Evolutionary conservation across 2,329 filamentous ascomycete species (phyloP).

Genomic region (Aspergillus clavatus): DNA sequence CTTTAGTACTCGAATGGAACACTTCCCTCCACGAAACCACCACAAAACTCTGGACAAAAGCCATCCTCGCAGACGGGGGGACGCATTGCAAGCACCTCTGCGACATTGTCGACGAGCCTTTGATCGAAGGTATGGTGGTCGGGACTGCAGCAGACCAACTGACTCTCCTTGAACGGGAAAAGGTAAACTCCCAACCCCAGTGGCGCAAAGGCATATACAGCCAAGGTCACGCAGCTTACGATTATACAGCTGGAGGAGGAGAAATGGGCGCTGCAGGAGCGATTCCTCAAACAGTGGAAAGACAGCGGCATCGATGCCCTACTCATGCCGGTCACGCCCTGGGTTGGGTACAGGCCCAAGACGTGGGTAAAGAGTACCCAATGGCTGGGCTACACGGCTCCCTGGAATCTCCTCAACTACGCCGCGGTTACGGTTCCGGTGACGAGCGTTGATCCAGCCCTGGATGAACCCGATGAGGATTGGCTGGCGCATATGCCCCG

Average conservation of each 20-base stretch:
- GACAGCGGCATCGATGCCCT: conserved; percentile 27
- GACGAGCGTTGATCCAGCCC: conserved; percentile 36
- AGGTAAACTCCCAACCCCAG: conserved; percentile 12
- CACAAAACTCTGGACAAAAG: conserved; percentile 28
- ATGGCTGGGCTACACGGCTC: conserved; percentile 32
- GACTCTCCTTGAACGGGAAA: conserved; percentile 16
- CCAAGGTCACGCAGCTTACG: background rate
- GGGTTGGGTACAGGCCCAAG: conserved; percentile 26
- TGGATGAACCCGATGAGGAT: conserved; percentile 28
- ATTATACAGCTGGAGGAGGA: conserved; percentile 16
- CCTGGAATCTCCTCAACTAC: conserved; percentile 36
- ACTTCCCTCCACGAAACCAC: conserved; percentile 21
- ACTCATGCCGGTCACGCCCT: conserved; percentile 25
- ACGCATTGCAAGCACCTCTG: conserved; percentile 22
- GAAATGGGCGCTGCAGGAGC: conserved; percentile 16
- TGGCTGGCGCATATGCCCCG: conserved; percentile 32
- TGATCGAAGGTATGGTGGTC: conserved; percentile 32
- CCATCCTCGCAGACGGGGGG: conserved; percentile 29
- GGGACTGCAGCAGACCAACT: conserved; percentile 24
- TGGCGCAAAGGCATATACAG: background rate
- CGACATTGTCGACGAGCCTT: conserved; percentile 23
- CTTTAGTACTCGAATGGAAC: conserved; percentile 27
- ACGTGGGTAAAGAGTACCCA: conserved; percentile 28
- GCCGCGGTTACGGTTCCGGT: conserved; percentile 38
- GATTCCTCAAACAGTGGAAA: conserved; percentile 23